phyloP scores from a whole-genome alignment of 2,329 filamentous ascomycete species.

The Venturia asperata region DNA sequence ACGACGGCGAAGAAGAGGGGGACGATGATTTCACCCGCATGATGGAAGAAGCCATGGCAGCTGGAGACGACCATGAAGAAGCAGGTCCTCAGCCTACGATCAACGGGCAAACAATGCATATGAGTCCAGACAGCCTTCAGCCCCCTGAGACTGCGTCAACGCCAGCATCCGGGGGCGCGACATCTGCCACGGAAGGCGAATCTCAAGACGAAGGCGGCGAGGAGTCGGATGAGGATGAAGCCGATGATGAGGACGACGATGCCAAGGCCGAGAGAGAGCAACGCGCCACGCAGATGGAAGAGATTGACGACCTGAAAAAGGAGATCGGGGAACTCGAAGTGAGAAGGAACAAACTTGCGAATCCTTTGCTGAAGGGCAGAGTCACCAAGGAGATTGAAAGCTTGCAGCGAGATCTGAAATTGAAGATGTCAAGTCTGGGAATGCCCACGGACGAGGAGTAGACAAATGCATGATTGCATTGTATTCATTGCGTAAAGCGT shows the following conservation, averaged over 20 bases:
- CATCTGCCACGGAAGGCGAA: slow-evolving; percentile 34
- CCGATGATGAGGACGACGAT: slow-evolving; percentile 39
- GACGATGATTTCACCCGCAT: slow-evolving; percentile 29
- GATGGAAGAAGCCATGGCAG: slow-evolving; percentile 20
- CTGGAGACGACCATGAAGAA: background rate
- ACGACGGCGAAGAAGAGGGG: slow-evolving; percentile 30
- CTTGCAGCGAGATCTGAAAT: slow-evolving; percentile 46
- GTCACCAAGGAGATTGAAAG: slow-evolving; percentile 43
- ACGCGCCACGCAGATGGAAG: slow-evolving; percentile 41
- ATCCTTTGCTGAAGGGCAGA: slow-evolving; percentile 44
- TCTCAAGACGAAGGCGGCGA: slow-evolving; percentile 38
- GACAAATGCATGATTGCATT: background rate
- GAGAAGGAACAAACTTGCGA: slow-evolving; percentile 39
- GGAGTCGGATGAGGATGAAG: slow-evolving; percentile 38
- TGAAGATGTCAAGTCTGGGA: slow-evolving; percentile 35
- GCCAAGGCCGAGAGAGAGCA: slow-evolving; percentile 43
- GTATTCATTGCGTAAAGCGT: background rate
- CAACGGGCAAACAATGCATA: slow-evolving; percentile 5
- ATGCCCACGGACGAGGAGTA: slow-evolving; percentile 16
- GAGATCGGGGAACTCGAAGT: slow-evolving; percentile 40
- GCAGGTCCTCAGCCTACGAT: background rate
- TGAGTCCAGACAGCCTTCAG: slow-evolving; percentile 24
- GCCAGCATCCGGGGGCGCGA: slow-evolving; percentile 24
- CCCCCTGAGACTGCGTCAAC: slow-evolving; percentile 27
- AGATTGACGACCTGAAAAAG: slow-evolving; percentile 49